A percentile compares a stretch with the other conserved stretches of the same genome.
These are phyloP conservation scores for Aspergillus uvarum DNA, from an alignment of 2,329 filamentous ascomycete genomes.

Conservation along the genomic window DNA sequence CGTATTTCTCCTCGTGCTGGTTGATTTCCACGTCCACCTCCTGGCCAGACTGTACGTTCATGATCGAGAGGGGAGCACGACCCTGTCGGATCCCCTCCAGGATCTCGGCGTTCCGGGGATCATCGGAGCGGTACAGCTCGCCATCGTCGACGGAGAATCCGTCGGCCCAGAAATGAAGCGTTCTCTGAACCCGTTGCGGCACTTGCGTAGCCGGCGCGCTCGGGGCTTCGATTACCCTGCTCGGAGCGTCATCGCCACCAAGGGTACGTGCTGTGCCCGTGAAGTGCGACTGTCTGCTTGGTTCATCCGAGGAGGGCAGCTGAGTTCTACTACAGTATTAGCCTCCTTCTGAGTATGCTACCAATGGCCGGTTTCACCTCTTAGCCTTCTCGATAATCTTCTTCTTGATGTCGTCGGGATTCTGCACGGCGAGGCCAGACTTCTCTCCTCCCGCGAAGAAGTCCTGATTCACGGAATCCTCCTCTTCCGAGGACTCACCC, in stretches of 20 bases:
- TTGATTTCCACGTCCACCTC: slow-evolving; percentile 65
- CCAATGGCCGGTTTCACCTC: slow-evolving; percentile 23
- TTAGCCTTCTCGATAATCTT: slow-evolving; percentile 52
- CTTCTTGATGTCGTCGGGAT: slow-evolving; percentile 57
- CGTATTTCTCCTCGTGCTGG: slow-evolving; percentile 64
- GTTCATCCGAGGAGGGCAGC: slow-evolving; percentile 43
- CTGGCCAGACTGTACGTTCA: slow-evolving; percentile 62
- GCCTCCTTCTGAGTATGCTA: background rate
- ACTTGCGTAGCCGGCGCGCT: slow-evolving; percentile 41
- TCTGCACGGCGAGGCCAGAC: slow-evolving; percentile 66
- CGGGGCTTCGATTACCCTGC: slow-evolving; percentile 56
- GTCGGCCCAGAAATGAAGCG: slow-evolving; percentile 64
- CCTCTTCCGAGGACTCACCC: slow-evolving; percentile 49
- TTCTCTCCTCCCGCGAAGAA: slow-evolving; percentile 67
- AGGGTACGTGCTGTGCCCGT: slow-evolving; percentile 63
- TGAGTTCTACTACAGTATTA: slow-evolving; percentile 29
- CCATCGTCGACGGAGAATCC: slow-evolving; percentile 68
- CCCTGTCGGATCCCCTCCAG: slow-evolving; percentile 64
- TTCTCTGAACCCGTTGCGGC: slow-evolving; percentile 56
- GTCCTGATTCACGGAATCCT: slow-evolving; percentile 55
- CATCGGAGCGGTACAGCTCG: slow-evolving; percentile 61
- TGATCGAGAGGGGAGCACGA: slow-evolving; percentile 61
- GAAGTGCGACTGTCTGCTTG: slow-evolving; percentile 50
- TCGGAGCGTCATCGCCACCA: slow-evolving; percentile 63
- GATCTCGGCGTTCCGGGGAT: slow-evolving; percentile 61